phyloP scores from a whole-genome alignment of 345 rosid genomes.

The Boechera retrofracta region DNA sequence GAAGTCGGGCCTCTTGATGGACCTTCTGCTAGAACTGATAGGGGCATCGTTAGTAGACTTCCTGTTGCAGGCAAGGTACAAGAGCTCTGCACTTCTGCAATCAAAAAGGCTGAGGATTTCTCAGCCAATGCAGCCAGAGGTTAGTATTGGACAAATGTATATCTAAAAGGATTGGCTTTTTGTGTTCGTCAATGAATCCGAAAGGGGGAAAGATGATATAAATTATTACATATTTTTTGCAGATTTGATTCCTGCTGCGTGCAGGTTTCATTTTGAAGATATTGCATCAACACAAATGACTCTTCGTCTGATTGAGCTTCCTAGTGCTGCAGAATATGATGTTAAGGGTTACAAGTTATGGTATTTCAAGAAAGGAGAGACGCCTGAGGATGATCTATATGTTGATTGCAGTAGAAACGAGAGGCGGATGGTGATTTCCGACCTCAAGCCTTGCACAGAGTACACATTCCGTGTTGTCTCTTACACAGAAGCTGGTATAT shows the following conservation, averaged over 20 bases:
- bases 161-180: no score
- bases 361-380: conserved; percentile 80
- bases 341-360: conserved; percentile 93
- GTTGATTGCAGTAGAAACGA: conserved; percentile 65
- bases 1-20: conserved; percentile 86
- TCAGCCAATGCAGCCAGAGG: conserved; percentile 61
- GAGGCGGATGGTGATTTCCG: conserved; percentile 77
- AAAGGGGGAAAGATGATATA: conserved; percentile 15
- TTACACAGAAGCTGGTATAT: conserved; percentile 42
- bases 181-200: not conserved
- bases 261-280: conserved; percentile 89
- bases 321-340: conserved; percentile 50
- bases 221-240: conserved; percentile 27
- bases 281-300: conserved; percentile 63
- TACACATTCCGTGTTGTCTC: conserved; percentile 54
- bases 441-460: conserved; percentile 88
- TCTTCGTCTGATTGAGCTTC: conserved; percentile 67
- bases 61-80: conserved; percentile 74
- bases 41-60: conserved; percentile 92
- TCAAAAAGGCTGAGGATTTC: conserved; percentile 69
- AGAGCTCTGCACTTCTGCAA: conserved; percentile 77
- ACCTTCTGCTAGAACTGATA: conserved; percentile 70
- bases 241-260: conserved; percentile 57
- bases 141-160: conserved; percentile 34
- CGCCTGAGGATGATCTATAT: conserved; percentile 57